Conservation (phyloP, 169 alveolate genomes). For the Plasmodium coatneyi region DNA sequence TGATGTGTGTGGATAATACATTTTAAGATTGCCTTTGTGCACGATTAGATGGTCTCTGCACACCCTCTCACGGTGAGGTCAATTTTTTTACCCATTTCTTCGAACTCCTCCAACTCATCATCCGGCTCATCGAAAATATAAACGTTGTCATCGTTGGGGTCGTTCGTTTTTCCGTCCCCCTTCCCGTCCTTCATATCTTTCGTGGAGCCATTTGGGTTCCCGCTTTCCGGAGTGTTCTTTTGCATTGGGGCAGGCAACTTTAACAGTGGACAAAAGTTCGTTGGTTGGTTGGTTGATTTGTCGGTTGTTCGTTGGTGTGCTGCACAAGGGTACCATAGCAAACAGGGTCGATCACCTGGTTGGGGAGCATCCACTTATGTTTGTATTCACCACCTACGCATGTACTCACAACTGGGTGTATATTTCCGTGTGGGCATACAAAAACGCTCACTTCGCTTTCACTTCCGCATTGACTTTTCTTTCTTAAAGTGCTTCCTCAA, state of each 20-base stretch:
- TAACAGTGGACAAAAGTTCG: background rate
- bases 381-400: background rate
- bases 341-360: background rate
- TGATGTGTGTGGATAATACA: background rate
- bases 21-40: background rate
- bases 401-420: background rate
- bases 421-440: background rate
- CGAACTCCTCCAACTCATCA: slow-evolving; percentile 74
- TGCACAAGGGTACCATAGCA: background rate
- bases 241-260: slow-evolving; percentile 6
- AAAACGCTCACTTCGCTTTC: background rate
- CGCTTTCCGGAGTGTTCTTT: slow-evolving; percentile 23
- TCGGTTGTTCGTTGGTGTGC: background rate
- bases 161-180: slow-evolving; percentile 23
- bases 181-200: slow-evolving; percentile 40
- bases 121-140: slow-evolving; percentile 74
- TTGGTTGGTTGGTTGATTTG: no score
- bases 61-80: background rate
- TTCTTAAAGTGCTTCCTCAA: background rate
- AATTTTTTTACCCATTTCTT: slow-evolving; percentile 76
- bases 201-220: slow-evolving; percentile 26
- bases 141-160: slow-evolving; percentile 28
- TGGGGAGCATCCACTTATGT: no score
- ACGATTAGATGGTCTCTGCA: background rate
- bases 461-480: background rate